These are phyloP conservation scores for Ustilago tritici DNA, from an alignment of 1,284 basidiomycete species.

Conservation along the genomic window DNA sequence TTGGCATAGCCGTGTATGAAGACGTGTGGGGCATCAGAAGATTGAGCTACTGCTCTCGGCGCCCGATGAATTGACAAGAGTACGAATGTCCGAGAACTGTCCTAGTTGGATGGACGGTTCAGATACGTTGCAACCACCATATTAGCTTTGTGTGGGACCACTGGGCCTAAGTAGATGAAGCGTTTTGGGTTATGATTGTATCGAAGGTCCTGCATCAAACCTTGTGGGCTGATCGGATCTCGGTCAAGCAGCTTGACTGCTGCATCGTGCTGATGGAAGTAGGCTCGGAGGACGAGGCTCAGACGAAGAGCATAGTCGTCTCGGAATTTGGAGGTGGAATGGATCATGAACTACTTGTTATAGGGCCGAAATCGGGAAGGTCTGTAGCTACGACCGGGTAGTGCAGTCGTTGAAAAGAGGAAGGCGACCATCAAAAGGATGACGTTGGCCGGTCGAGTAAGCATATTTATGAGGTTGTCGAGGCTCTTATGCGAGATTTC, in stretches of 20 bases:
- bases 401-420: not conserved
- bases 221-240: not conserved
- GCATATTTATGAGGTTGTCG: not conserved
- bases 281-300: not conserved
- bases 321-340: not conserved
- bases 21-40: not conserved
- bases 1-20: slow-evolving; percentile 9
- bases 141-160: not conserved
- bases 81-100: not conserved
- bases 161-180: not conserved
- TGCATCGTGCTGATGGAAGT: not conserved
- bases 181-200: not conserved
- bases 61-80: not conserved
- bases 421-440: not conserved
- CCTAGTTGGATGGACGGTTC: not conserved
- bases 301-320: not conserved
- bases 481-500: too few species aligned
- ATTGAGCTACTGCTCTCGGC: too few species aligned
- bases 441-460: not conserved
- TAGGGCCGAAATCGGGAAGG: not conserved
- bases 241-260: not conserved
- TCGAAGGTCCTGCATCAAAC: not conserved
- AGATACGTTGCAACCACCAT: slow-evolving; percentile 7
- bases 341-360: not conserved
- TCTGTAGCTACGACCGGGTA: not conserved